Base-by-base conservation (phyloP, 176 grass and related monocot species). In the Musa acuminata region DNA sequence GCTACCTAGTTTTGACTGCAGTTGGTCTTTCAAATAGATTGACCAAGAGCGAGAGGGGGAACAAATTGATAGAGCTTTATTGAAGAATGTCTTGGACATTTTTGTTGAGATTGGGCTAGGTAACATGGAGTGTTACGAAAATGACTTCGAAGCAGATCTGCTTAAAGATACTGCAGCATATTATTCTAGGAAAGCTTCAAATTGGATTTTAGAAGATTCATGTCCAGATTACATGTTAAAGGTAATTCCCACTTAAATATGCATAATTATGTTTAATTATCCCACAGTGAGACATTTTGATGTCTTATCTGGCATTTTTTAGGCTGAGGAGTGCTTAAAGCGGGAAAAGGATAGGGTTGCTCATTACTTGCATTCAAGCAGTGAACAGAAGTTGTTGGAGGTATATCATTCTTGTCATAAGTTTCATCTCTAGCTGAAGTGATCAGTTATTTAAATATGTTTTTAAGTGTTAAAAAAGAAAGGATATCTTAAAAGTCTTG, bases 61-160 rank as follows among this genome's bases (percentile, higher is more conserved):
- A 75, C 83, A 87, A 77, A 86, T 92, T 69, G 90, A 97, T 73
- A 82, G 87, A 68, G 90, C 89, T 20, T 77, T 93, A 9, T 55
- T 97, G 62, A 97, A 97, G 79, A 89, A 92, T 71, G 83, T 97
- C 52, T 73, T 97, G 63, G 89, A 92, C 79, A 92, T 87, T 82
- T 85, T 93, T 86, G 85, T 92, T 77, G 85, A 92, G 79, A 89
- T 92, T 79, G 82, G 87, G 35, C 81, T 86, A 57, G 83, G 86
- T 14, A 88, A 13, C 72, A 88, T 86, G 83, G 88, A 83, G 8
- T 77, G 54, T 35, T 97, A 97, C 16, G 81, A 87, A 75, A 88
- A 84, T 83, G 90, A 97, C 75, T 97, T 97, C 72, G 93, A 97
- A 86, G 83, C 83, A 79, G 80, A 81, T 77, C 87, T 97, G 59